Base-by-base conservation (phyloP, 2,329 filamentous ascomycete genomes). In the Esteya vermicola region DNA sequence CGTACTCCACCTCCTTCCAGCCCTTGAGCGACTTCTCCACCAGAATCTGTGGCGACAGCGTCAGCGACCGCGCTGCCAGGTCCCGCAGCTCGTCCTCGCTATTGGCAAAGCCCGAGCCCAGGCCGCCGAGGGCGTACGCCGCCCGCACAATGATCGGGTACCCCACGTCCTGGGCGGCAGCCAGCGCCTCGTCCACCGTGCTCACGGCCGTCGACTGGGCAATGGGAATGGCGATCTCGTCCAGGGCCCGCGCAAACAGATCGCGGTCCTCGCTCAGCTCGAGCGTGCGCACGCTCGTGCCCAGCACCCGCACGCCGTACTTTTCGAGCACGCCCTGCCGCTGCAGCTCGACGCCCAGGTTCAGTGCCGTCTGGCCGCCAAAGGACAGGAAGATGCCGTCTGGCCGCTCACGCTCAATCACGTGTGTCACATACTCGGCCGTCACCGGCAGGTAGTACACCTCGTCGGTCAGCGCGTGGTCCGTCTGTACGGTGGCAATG, bases 1-100 rank as follows among this genome's bases (percentile, higher is more conserved):
- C 91, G 56, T 96, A 98, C 62, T 98, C 91, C 38, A 95, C 81
- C 63, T 98, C 91, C 65, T 98, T 98, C 91, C 91, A 98, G 60
- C 91, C 91, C 71, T 95, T 96, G 51, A 98, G 77, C 39, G 86
- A 94, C 66, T 96, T 96, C 70, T 98, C 91, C 43, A 98, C 88
- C 57, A 98, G 64, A 54, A 98, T 95, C 62, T 98, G 91, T 37
- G 91, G 89, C 3, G 89, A 89, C 27, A 96, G 75, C 33, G 88
- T 93, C 43, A 98, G 72, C 35, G 89, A 96, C 48, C 85, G 79
- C 46, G 91, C 88, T 49, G 88, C 82, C 72, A 98, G 73, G 62
- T 96, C 86, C 58, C 84, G 81, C 43, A 98, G 78, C 65, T 98
- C 91, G 55, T 95, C 86, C 51, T 81, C 71, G 62, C 94, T 91